Percentiles rank a stretch among this genome's conserved stretches.
These are phyloP conservation scores for Aspergillus pseudoterreus DNA, from an alignment of 2,329 filamentous ascomycete species.

Conservation along the genomic window DNA sequence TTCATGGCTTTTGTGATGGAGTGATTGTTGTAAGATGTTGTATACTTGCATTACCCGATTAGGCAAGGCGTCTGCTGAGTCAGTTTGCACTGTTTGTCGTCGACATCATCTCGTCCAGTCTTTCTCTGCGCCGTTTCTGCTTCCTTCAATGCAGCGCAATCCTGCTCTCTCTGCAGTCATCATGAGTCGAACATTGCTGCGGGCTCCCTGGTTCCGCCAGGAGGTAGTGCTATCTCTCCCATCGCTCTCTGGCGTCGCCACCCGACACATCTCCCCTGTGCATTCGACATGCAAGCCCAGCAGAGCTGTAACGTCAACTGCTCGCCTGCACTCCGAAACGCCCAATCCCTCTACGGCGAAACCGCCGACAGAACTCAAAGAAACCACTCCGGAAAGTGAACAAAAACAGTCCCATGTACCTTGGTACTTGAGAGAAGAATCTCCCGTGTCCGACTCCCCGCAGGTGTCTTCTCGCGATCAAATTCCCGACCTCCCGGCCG, in stretches of 20 bases:
- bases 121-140: neutral
- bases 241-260: conserved; percentile 22
- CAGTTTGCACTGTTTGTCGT: conserved; percentile 14
- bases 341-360: conserved; percentile 6
- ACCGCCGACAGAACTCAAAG: conserved; percentile 6
- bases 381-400: conserved; percentile 1
- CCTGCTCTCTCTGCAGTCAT: conserved; percentile 4
- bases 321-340: conserved; percentile 22
- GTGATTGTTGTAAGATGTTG: too few species aligned
- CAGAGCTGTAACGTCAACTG: conserved; percentile 20
- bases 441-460: conserved; percentile 35
- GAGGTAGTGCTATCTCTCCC: conserved; percentile 25
- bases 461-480: conserved; percentile 51
- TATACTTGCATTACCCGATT: conserved; percentile 6
- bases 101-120: neutral
- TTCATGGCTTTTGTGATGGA: too few species aligned
- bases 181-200: conserved; percentile 32
- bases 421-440: conserved; percentile 78
- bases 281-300: conserved; percentile 14
- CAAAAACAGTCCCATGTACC: conserved; percentile 46
- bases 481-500: conserved; percentile 62
- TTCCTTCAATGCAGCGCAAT: neutral
- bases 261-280: conserved; percentile 14
- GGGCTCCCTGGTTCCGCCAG: conserved; percentile 28
- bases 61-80: conserved; percentile 17